phyloP scores from a whole-genome alignment of 208 protist genomes.

The Leishmania mexicana region DNA sequence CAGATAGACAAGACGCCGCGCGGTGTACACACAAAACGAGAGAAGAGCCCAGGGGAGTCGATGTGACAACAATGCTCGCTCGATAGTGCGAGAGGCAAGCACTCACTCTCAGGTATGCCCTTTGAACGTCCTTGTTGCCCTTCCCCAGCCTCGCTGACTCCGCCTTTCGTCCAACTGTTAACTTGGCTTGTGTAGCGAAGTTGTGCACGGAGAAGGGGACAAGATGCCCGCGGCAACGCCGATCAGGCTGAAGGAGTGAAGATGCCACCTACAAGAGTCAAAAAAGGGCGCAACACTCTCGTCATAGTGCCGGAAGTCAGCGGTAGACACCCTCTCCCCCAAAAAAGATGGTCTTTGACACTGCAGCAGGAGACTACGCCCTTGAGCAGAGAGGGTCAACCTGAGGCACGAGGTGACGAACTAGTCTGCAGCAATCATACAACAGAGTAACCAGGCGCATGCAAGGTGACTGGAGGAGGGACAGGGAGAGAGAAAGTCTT shows the following conservation, averaged over 20 bases:
- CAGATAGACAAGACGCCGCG: not conserved
- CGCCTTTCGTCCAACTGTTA: slow-evolving; percentile 40
- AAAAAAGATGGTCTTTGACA: not conserved
- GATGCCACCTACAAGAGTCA: not conserved
- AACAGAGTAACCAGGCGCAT: not conserved
- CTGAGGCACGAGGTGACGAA: not conserved
- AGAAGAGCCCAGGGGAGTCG: not conserved
- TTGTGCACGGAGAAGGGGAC: too few relatives aligned
- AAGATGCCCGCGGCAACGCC: not conserved
- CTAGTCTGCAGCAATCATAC: not conserved
- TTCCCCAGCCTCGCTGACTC: not conserved
- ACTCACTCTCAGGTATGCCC: not conserved
- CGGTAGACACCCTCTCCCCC: too few relatives aligned
- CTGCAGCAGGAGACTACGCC: not conserved
- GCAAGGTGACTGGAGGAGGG: not conserved
- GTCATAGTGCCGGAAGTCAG: not conserved
- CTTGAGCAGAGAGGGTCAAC: not conserved
- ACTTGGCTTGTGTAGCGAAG: slow-evolving; percentile 55
- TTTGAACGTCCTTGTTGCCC: not conserved
- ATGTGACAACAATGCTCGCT: not conserved
- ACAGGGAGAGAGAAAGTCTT: not conserved
- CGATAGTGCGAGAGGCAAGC: not conserved
- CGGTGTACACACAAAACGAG: not conserved
- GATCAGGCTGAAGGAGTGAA: not conserved
- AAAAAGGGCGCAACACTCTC: not conserved